These are phyloP conservation scores for Mycosarcoma maydis DNA, from an alignment of 1,284 basidiomycete species.

Conservation along the genomic window DNA sequence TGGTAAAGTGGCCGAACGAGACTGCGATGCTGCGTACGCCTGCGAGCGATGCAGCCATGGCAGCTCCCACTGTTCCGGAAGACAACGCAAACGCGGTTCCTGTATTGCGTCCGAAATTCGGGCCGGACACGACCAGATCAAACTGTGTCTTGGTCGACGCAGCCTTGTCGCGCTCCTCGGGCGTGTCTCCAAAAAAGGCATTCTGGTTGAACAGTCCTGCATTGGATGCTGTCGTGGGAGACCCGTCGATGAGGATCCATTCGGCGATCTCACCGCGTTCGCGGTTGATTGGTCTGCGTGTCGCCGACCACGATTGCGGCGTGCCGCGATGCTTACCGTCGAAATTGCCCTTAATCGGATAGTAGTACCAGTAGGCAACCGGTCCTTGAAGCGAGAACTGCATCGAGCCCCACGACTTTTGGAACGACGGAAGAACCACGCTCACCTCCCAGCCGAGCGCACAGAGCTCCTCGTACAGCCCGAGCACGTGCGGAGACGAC, in stretches of 20 bases:
- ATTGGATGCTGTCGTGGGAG: conserved; percentile 64
- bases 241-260: conserved; percentile 64
- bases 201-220: conserved; percentile 59
- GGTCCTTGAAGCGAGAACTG: conserved; percentile 50
- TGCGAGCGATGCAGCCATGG: conserved; percentile 56
- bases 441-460: conserved; percentile 60
- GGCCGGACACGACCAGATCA: conserved; percentile 63
- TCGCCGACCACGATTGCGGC: conserved; percentile 54
- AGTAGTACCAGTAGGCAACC: conserved; percentile 65
- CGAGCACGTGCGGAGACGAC: conserved; percentile 61
- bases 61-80: conserved; percentile 64
- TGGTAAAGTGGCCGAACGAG: conserved; percentile 61
- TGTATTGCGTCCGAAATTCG: conserved; percentile 65
- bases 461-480: conserved; percentile 51
- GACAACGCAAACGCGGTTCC: conserved; percentile 63
- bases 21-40: conserved; percentile 57
- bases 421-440: conserved; percentile 62
- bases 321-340: conserved; percentile 49
- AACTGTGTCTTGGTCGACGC: conserved; percentile 33
- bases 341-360: conserved; percentile 56
- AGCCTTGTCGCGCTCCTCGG: conserved; percentile 12
- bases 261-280: conserved; percentile 59
- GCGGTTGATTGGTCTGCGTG: conserved; percentile 45
- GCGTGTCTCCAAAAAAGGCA: conserved; percentile 35
- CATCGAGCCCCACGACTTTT: conserved; percentile 61